Evolutionary conservation across 495 filamentous ascomycete species (phyloP), one percentile per base, ranked within the genome.

Genomic region (Neurospora tetrasperma): DNA sequence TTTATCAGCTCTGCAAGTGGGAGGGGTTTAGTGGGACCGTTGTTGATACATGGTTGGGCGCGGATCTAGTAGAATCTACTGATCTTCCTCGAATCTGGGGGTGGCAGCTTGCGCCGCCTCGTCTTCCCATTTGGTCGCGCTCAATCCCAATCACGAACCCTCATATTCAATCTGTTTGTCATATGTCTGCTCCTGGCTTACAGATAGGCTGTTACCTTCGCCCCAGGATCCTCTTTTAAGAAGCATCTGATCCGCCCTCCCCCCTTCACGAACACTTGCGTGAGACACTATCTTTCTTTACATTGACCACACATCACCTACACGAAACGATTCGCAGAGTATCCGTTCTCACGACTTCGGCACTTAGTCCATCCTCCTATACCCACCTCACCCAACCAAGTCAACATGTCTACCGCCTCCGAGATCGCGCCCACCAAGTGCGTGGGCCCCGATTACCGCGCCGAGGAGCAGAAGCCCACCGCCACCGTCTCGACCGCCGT

Each of bases 401-500:
- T 69, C 70, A 66, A 35, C 70, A 71, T 71, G 70, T 48, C 73
- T 14, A 35, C 23, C 54, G 43, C 46, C 39, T 23, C 69, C 62
- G 75, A 76, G 31, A 69, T 76, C 66, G 89, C 90, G 43, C 91
- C 91, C 71, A 90, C 88, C 42, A 86, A 92, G 77, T 87, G 87
- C 71, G 89, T 97, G 70, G 94, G 94, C 20, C 94, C 94, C 42
- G 84, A 90, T 75, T 97, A 97, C 80, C 89, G 88, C 35, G 85
- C 90, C 14, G 87, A 90, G 76, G 89, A 86, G 72, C 89, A 94
- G 80, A 96, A 94, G 81, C 94, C 94, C 41, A 92, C 88, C 44
- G 94, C 94, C 12, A 98, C 94, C 4, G 92, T 98, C 69, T 99
- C 96, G 16, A 94, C 90, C 42, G 85, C 86, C 74, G 89, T 97